Evolutionary conservation across 192 early-diverging fungal genomes (phyloP), one percentile per base, ranked within the genome.

Genomic region (Podila epigama): DNA sequence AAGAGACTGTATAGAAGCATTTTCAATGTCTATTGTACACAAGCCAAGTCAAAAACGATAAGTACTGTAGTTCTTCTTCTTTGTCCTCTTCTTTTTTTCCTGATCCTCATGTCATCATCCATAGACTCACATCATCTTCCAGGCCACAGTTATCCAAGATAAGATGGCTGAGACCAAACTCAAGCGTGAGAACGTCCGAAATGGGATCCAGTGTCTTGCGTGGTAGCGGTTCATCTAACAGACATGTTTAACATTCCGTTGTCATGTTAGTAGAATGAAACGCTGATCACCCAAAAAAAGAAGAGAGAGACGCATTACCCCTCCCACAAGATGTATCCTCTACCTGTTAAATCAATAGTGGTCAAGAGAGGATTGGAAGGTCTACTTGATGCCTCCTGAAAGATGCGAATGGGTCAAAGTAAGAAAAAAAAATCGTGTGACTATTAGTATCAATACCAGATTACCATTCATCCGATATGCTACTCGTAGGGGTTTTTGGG

Each of bases 131-230:
- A 68, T 92, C 85, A 68, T 94, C 92, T 39, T 93, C 92, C 18
- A 95, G 58, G 5, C 80, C 81, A 60, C 93, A 95, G 68, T 89
- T 83, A 51, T 88, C 85, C 41, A 95, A 68, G 40, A 84, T 85
- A 22, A 95, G 84, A 51, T 88, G 83, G 51, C 70, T 69, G 35
- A 95, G 77, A 27, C 92, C 91, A 85, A 91, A 91, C 57, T 92
- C 88, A 27, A 93, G 82, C 27, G 87, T 88, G 25, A 95, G 81
- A 53, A 95, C 85, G 53, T 93, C 92, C 22, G 91, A 89, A 58
- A 95, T 82, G 58, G 92, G 89, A 31, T 87, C 85, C 42, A 90
- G 84, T 37, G 84, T 79, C 16, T 71, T 81, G 16, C 88, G 84
- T 58, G 83, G 75, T 22, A 95, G 66, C 22, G 60, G 73, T 31